Conservation (phyloP, 345 rosid species). For the Lenwebbia sp. region DNA sequence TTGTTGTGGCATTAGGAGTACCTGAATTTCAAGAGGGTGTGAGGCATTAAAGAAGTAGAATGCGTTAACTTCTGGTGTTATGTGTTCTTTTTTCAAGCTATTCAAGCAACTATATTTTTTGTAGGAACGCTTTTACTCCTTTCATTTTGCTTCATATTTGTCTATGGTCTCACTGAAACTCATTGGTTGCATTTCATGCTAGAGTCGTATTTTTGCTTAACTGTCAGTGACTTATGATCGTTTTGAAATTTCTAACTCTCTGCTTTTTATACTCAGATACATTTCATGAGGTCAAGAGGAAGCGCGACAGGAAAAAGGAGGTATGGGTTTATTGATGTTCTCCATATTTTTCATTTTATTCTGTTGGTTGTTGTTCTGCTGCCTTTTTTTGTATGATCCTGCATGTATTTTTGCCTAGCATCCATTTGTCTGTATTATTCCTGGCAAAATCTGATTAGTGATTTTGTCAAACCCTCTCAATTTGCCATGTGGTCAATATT, state of each 20-base stretch:
- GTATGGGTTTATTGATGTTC: conserved; percentile 14
- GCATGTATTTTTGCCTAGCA: not conserved
- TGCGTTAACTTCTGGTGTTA: not conserved
- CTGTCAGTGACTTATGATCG: not conserved
- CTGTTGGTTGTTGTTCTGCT: not conserved
- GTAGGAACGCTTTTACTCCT: not conserved
- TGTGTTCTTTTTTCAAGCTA: not conserved
- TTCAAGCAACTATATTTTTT: not conserved
- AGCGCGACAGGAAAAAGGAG: conserved; percentile 76
- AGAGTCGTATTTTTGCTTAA: not conserved
- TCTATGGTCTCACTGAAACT: not conserved
- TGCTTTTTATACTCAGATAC: conserved; percentile 42
- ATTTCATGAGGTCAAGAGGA: conserved; percentile 81
- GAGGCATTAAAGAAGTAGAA: not conserved
- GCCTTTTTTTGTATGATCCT: not conserved
- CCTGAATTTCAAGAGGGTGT: not conserved
- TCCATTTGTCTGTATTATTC: not conserved
- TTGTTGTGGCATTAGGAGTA: not conserved
- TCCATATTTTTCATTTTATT: not conserved
- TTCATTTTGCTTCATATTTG: not conserved
- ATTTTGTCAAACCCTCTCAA: not conserved
- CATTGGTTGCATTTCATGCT: not conserved
- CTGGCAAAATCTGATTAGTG: not conserved
- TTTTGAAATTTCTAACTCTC: conserved; percentile 4
- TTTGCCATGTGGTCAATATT: not conserved